Percentiles rank a stretch among this genome's conserved stretches.
Conservation (phyloP, 148 eudicot species). For the Polygonum maritimum region DNA sequence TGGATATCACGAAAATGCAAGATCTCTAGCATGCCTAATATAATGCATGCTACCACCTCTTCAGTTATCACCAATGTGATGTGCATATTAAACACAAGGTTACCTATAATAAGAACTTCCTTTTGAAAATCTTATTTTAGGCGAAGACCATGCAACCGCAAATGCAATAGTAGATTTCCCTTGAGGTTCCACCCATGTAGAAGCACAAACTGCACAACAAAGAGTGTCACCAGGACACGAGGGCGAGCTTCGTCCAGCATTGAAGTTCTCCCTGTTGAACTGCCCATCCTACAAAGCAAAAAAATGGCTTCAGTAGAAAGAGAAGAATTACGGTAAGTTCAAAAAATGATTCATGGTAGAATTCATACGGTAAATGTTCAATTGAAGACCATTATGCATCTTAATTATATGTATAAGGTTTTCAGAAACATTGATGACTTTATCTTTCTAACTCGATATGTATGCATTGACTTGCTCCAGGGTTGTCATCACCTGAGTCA, state of each 20-base stretch:
- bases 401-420: background rate
- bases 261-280: constrained; percentile 74
- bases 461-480: background rate
- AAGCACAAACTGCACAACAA: constrained; percentile 95
- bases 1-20: background rate
- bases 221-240: constrained; percentile 80
- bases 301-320: background rate
- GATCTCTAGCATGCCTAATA: constrained; percentile 1
- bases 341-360: background rate
- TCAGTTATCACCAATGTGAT: background rate
- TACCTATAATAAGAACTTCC: constrained; percentile 92
- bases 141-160: constrained; percentile 89
- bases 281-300: constrained; percentile 65
- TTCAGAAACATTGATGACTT: background rate
- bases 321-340: background rate
- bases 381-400: background rate
- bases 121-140: constrained; percentile 77
- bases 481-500: constrained; percentile 53
- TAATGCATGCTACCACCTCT: background rate
- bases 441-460: background rate
- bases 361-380: background rate
- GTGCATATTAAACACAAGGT: background rate
- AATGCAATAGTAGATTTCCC: constrained; percentile 93
- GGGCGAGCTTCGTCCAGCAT: constrained; percentile 74
- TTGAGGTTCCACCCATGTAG: constrained; percentile 97